Percentiles rank a stretch among this genome's conserved stretches.
phyloP scores from a whole-genome alignment of 169 alveolate genomes.

The Cryptosporidium sp. region DNA sequence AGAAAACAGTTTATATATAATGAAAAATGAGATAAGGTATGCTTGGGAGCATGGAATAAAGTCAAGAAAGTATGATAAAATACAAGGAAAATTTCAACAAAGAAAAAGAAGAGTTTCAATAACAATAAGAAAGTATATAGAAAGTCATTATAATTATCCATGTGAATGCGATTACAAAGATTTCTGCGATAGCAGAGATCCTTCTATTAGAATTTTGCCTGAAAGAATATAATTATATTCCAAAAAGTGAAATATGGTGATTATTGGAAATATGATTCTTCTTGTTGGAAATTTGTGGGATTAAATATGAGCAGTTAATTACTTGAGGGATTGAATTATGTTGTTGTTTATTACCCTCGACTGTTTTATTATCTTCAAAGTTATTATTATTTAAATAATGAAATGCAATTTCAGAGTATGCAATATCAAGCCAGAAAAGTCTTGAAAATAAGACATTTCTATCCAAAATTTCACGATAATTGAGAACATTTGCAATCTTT shows the following conservation, averaged over 20 bases:
- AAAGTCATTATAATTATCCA: background rate
- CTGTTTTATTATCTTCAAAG: background rate
- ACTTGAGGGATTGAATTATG: background rate
- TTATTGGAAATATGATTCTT: background rate
- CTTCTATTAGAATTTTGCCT: slow-evolving; percentile 23
- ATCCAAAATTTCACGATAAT: slow-evolving; percentile 1
- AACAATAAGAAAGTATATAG: slow-evolving; percentile 32
- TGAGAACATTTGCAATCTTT: background rate
- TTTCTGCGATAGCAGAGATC: slow-evolving; percentile 45
- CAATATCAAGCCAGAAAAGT: slow-evolving; percentile 57
- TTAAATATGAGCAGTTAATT: background rate
- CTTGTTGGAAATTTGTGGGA: slow-evolving; percentile 9
- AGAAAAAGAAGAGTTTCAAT: slow-evolving; percentile 40
- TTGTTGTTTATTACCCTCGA: background rate
- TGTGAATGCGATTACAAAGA: slow-evolving; percentile 38
- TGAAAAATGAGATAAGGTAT: slow-evolving; percentile 32
- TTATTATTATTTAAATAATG: background rate
- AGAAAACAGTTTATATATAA: slow-evolving; percentile 61
- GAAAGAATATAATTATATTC: slow-evolving; percentile 52
- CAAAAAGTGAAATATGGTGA: slow-evolving; percentile 16
- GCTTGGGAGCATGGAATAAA: slow-evolving; percentile 67
- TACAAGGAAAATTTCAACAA: slow-evolving; percentile 4
- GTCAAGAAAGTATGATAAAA: slow-evolving; percentile 21
- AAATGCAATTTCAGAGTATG: slow-evolving; percentile 20
- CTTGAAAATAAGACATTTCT: slow-evolving; percentile 28